Conservation (phyloP, 768 basidiomycete species). For the Russula olivacea region DNA sequence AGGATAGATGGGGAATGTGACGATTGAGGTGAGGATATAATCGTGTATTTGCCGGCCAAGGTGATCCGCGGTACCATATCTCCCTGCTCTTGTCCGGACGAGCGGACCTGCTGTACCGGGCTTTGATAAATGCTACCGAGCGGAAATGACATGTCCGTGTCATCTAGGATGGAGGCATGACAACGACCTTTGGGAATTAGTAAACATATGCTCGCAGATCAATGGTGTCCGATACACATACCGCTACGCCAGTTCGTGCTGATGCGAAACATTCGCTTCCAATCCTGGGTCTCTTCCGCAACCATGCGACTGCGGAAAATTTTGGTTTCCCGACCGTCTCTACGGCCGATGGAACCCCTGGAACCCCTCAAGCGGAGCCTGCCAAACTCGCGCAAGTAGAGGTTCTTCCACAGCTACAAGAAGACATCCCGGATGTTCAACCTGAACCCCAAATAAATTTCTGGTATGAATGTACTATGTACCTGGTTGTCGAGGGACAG, state of each 20-base stretch:
- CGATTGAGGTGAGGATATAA: constrained; percentile 28
- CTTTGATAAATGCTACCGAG: background rate
- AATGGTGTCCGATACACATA: constrained; percentile 32
- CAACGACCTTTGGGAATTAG: constrained; percentile 53
- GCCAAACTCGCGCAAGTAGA: constrained; percentile 62
- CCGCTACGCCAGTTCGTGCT: constrained; percentile 79
- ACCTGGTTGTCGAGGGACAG: constrained; percentile 64
- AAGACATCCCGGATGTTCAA: constrained; percentile 21
- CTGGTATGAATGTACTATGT: constrained; percentile 31
- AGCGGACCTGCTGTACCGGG: background rate
- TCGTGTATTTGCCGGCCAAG: constrained; percentile 21
- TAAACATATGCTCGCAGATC: background rate
- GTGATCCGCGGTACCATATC: constrained; percentile 22
- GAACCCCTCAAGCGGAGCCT: constrained; percentile 62
- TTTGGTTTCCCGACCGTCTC: constrained; percentile 53
- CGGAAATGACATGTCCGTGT: background rate
- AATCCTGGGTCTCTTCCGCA: constrained; percentile 45
- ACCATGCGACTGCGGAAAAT: constrained; percentile 49
- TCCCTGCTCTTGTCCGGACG: constrained; percentile 1
- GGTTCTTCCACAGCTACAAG: constrained; percentile 56
- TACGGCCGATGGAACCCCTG: constrained; percentile 51
- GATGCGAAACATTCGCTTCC: constrained; percentile 86
- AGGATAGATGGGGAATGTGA: constrained; percentile 55
- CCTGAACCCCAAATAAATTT: constrained; percentile 15
- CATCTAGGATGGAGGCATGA: constrained; percentile 18